Base-by-base conservation (phyloP, 2,329 filamentous ascomycete species). In the Colletotrichum plurivorum region DNA sequence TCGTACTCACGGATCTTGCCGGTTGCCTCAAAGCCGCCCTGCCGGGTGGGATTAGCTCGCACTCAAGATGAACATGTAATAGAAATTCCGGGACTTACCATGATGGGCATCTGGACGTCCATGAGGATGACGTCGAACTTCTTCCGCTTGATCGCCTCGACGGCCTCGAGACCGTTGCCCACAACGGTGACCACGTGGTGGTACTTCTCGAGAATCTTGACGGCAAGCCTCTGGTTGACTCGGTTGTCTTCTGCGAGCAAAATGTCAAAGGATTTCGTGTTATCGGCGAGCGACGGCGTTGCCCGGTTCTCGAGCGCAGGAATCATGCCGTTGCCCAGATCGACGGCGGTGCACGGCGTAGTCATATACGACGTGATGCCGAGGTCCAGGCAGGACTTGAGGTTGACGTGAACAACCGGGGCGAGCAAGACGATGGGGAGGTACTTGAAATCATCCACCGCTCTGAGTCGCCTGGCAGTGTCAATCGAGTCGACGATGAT, bases 21-120 rank as follows among this genome's bases (percentile, higher is more conserved):
- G 5, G 96, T 99, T 15, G 96, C 95, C 82, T 99, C 96, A 78
- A 99, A 98, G 52, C 96, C 96, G 78, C 96, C 96, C 91, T 93
- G 45, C 62, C 22, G 67, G 67, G 63, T 68, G 64, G 63, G 46
- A 27, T 70, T 68, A 70, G 67, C 67, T 60, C 43, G 43, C 62
- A 60, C 43, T 69, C n/a, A 41, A 18, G 67, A 45, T 67, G 18
- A 48, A 59, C 43, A 60, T 52, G 46, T 31, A 51, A 66, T 52
- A 61, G 63, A 69, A 69, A 66, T 52, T n/a, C 43, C 62, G 66
- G 49, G 43, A 72, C 89, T 84, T 83, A 93, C 91, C 95, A 98
- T 98, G 76, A 98, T 93, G n/a, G 96, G 96, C 96, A 99, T 99
- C 79, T 98, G 96, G 18, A 99, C 96, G 78, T 99, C 96, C 96